Evolutionary conservation across 2,329 filamentous ascomycete species (phyloP).

Genomic region (Talaromyces funiculosus): DNA sequence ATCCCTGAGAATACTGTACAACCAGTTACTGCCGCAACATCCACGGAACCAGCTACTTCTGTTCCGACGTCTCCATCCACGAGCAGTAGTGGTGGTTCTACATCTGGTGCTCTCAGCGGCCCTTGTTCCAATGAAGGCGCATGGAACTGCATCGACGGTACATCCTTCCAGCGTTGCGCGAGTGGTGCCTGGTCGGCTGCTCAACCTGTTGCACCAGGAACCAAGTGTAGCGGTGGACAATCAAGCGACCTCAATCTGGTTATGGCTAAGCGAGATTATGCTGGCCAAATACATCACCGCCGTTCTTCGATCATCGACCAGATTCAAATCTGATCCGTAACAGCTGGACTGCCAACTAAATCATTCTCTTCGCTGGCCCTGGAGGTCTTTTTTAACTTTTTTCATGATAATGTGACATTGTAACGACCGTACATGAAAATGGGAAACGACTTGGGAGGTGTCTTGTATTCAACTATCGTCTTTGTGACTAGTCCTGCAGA

Average conservation of each 20-base stretch:
- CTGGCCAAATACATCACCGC: conserved; percentile 10
- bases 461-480: background rate
- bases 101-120: conserved; percentile 32
- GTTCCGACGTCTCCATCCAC: background rate
- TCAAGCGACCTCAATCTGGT: conserved; percentile 22
- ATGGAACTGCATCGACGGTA: conserved; percentile 55
- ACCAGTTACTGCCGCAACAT: background rate
- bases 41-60: background rate
- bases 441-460: background rate
- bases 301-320: conserved; percentile 4
- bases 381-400: background rate
- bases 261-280: conserved; percentile 14
- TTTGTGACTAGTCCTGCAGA: background rate
- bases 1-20: conserved; percentile 16
- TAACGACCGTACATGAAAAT: background rate
- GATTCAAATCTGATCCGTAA: background rate
- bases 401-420: background rate
- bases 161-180: conserved; percentile 58
- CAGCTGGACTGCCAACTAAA: background rate
- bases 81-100: conserved; percentile 3
- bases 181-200: conserved; percentile 50
- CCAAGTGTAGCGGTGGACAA: conserved; percentile 44
- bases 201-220: conserved; percentile 50
- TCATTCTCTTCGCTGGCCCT: background rate
- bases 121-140: conserved; percentile 50